These are phyloP conservation scores for Tricholoma sp. DNA, from an alignment of 768 basidiomycete species.

Conservation along the genomic window DNA sequence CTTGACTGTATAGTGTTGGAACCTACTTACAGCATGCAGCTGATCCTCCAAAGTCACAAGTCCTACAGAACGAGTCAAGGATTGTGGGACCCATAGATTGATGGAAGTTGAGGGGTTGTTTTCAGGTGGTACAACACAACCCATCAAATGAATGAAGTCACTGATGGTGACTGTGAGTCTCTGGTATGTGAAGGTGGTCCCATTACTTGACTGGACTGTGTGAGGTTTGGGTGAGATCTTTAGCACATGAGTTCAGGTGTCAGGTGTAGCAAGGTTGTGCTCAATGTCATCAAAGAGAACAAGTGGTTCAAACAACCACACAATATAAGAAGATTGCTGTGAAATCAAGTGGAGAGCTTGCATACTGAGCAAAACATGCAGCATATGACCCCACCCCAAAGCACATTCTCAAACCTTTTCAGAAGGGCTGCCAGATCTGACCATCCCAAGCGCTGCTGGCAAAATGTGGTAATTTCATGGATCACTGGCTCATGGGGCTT, in stretches of 20 bases:
- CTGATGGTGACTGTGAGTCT: neutral
- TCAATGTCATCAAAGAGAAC: neutral
- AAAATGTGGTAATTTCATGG: constrained; percentile 3
- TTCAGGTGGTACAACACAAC: neutral
- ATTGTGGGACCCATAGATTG: neutral
- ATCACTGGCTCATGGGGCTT: constrained; percentile 5
- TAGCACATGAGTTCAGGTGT: neutral
- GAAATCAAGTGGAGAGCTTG: neutral
- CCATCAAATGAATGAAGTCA: neutral
- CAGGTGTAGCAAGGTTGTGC: neutral
- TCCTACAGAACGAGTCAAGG: neutral
- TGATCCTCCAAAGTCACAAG: neutral
- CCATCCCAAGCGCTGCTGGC: constrained; percentile 11
- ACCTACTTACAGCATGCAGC: neutral
- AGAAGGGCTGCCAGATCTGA: neutral
- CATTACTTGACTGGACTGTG: neutral
- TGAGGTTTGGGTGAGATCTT: neutral
- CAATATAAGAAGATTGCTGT: neutral
- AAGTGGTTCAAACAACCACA: neutral
- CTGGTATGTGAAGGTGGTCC: neutral
- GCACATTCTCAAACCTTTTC: neutral
- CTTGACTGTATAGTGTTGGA: neutral
- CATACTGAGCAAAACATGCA: constrained; percentile 3
- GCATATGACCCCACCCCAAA: constrained; percentile 1
- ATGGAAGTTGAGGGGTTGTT: neutral